Base-by-base conservation (phyloP, 1,284 basidiomycete genomes). In the Ceratobasidium sp. region DNA sequence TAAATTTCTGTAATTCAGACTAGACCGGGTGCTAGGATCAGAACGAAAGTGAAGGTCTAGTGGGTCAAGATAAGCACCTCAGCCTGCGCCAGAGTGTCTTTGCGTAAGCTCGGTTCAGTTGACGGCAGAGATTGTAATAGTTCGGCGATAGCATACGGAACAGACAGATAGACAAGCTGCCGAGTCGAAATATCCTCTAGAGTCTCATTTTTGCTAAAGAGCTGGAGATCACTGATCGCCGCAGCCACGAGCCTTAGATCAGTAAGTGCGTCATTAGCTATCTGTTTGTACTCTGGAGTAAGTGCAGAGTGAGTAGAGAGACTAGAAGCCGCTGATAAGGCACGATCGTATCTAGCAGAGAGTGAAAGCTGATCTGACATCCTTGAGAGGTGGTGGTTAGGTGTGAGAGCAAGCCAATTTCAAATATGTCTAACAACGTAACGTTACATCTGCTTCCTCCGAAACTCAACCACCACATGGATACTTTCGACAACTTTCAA, bases 181-280 rank as follows among this genome's bases (percentile, higher is more conserved):
- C 88, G 87, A 12, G 96, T 96, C 1, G 93, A 89, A 58, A 98
- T 90, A 84, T 98, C 97, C 64, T 96, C 94, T 28, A 95, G 85
- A 0, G 87, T 87, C 84, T 98, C 97, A 83, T 98, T 98, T 9
- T 92, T 87, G 76, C 95, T 96, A 85, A 97, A 97, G 26, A 98
- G 86, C 0, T 91, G 91, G 28, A 97, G 87, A 66, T 86, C 87
- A 33, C 87, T 81, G 69, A 94, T 87, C 13, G 89, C 88, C 42
- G 86, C 85, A 72, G 87, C 85, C 44, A 93, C 83, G 49, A 85
- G 84, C 33, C 85, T 85, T 28, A 94, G 86, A 85, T 93, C 90
- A 12, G 84, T 83, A 56, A 91, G 63, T 55, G 73, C 73, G 28
- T 44, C 53, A 20, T 56, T 51, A n/a, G 73, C 67, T n/a, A 76